Evolutionary conservation across 805 yeast species (phyloP), one percentile per base, ranked within the genome.

Genomic region (Hanseniaspora valbyensis): DNA sequence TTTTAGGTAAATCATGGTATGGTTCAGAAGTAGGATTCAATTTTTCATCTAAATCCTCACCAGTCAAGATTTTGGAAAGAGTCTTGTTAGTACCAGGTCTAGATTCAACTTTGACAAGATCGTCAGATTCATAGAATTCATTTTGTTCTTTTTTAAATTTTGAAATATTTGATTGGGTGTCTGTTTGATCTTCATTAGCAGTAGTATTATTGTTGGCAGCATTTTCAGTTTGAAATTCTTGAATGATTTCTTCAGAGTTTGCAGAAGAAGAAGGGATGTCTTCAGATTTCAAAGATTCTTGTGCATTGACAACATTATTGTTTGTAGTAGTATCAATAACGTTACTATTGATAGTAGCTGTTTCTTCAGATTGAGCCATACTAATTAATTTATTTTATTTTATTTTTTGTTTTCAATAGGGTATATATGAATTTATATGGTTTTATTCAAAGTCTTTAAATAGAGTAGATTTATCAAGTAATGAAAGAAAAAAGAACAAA

Each of bases 1-100:
- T 83, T 26, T 68, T 63, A 16, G 78, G 78, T 22, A 74, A 57
- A 5, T 73, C 69, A 2, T 66, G 56, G 44, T 65, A 60, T n/a
- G 43, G 50, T 33, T 29, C 38, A 8, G 38, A 29, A 14, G 60
- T 58, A 28, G 67, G 61, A 8, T 53, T 59, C 32, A 60, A 61
- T 24, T 56, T 58, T 24, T 58, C 60, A n/a, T 62, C 59, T 22
- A 60, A 54, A 12, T 59, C 62, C 24, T 68, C 63, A 42, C 68
- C 68, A 0, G 78, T 74, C 42, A 74, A 55, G 9, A 67, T 69
- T 50, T 74, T 61, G 1, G 77, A 70, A 4, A 75, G 32, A 21
- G 59, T 56, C 54, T 70, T 63, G 5, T 66, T 64, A 8, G 59
- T 58, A 12, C 56, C 60, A 8, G 60, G 56, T 28, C 49, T 51